phyloP scores from a whole-genome alignment of 2,329 filamentous ascomycete genomes.

The Aspergillus sp. region DNA sequence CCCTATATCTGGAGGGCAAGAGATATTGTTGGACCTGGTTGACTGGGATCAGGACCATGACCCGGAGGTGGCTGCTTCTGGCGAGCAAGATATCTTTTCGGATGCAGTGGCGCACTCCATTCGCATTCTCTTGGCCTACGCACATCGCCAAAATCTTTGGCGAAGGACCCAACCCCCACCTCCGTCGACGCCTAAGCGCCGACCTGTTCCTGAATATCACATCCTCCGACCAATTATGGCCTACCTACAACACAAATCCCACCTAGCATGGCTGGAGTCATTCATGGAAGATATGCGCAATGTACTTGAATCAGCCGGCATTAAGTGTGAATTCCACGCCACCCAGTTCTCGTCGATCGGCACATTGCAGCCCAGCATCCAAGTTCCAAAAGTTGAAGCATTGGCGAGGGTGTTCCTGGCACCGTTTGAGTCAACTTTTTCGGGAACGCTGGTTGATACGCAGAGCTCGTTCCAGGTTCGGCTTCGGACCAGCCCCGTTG shows the following conservation, averaged over 20 bases:
- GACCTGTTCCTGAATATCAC: constrained; percentile 52
- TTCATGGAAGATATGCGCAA: constrained; percentile 32
- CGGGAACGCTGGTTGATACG: constrained; percentile 35
- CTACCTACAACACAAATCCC: constrained; percentile 51
- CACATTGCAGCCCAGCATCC: constrained; percentile 7
- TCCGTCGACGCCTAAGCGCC: constrained; percentile 53
- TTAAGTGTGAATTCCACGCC: constrained; percentile 28
- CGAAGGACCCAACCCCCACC: constrained; percentile 63
- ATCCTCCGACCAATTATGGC: constrained; percentile 60
- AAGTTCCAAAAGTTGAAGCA: constrained; percentile 35
- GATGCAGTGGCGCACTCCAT: constrained; percentile 67
- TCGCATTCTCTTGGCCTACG: constrained; percentile 73
- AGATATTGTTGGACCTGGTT: constrained; percentile 68
- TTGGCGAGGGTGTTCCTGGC: constrained; percentile 44
- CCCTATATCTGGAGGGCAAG: constrained; percentile 53
- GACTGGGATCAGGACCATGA: constrained; percentile 49
- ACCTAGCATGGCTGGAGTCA: constrained; percentile 35
- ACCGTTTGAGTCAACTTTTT: constrained; percentile 45
- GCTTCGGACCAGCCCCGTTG: constrained; percentile 35
- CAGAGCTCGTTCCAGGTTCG: constrained; percentile 39
- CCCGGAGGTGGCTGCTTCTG: constrained; percentile 29
- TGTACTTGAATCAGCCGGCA: constrained; percentile 33
- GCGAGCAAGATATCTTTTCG: constrained; percentile 51
- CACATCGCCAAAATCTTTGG: constrained; percentile 72
- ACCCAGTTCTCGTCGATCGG: constrained; percentile 29